Evolutionary conservation across 2,329 filamentous ascomycete genomes (phyloP), one percentile per base, ranked within the genome.

Genomic region (Colletotrichum caudatum): DNA sequence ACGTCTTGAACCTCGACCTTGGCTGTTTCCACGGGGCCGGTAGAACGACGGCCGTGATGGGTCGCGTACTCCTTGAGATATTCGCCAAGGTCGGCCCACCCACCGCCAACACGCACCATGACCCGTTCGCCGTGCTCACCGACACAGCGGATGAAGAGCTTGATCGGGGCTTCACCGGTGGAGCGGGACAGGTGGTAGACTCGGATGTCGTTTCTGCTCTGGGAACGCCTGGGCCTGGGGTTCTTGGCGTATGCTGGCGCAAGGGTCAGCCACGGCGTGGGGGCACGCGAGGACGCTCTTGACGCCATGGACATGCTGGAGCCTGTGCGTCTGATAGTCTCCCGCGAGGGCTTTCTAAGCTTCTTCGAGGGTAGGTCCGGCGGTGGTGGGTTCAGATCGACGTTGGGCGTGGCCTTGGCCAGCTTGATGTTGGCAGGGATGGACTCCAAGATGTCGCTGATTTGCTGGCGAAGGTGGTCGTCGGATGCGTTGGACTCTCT

Each of bases 41-140:
- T 80, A 63, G 88, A 88, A 53, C 89, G 90, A n/a, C 93, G 91
- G 54, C 93, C 93, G 79, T 99, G 96, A 78, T 99, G 96, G 71
- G 91, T 90, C 9, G 94, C 95, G 77, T 98, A 99, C 80, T 97
- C 94, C 76, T 94, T 92, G 53, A 99, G 86, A 78, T 98, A 99
- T 80, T 98, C 96, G 48, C 93, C 95, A 26, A 99, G 85, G 80
- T 99, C 96, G 18, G 95, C 94, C 96, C 96, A 99, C n/a, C 96
- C 96, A 71, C 96, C 96, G 16, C 96, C 96, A 16, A 99, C 95
- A 46, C 96, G 93, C 9, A 99, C 96, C 96, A 99, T 98, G 73
- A 98, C 94, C 63, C 96, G 91, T 81, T 98, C 94, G 20, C 93
- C 94, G 68, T 90, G 88, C 80, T 97, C 94, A 61, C 96, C 96